These are phyloP conservation scores for Euryodendron excelsum DNA, from an alignment of 148 eudicot species.

Conservation along the genomic window DNA sequence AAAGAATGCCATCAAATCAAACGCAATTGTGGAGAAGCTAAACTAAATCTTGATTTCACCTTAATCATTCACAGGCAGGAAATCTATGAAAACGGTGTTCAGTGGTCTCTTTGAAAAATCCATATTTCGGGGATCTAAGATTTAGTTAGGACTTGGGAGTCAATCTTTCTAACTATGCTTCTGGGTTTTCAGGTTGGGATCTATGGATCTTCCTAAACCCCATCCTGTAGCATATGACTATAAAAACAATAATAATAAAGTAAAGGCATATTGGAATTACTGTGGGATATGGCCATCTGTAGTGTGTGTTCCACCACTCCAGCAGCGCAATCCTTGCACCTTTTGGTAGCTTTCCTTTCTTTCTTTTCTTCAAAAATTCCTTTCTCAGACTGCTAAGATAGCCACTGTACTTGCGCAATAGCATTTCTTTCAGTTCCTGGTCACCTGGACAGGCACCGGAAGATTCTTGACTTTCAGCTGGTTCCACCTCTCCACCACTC, in stretches of 20 bases:
- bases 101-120: neutral
- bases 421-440: constrained; percentile 36
- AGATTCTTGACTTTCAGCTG: constrained; percentile 29
- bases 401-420: constrained; percentile 43
- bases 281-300: constrained; percentile 57
- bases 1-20: neutral
- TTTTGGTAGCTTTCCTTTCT: constrained; percentile 55
- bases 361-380: constrained; percentile 47
- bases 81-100: neutral
- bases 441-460: constrained; percentile 16
- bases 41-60: neutral
- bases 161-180: neutral
- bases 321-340: constrained; percentile 38
- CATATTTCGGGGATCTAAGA: neutral
- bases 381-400: constrained; percentile 39
- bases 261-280: constrained; percentile 19
- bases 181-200: neutral
- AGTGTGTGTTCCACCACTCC: constrained; percentile 55
- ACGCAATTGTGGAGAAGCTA: neutral
- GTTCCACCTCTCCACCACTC: constrained; percentile 31
- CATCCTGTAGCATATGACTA: too few species aligned
- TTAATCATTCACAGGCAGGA: neutral
- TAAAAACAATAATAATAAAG: neutral
- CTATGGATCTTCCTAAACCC: neutral
- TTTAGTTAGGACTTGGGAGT: neutral